Base-by-base conservation (phyloP, 305 asterid species). In the Fraxinus greggii region DNA sequence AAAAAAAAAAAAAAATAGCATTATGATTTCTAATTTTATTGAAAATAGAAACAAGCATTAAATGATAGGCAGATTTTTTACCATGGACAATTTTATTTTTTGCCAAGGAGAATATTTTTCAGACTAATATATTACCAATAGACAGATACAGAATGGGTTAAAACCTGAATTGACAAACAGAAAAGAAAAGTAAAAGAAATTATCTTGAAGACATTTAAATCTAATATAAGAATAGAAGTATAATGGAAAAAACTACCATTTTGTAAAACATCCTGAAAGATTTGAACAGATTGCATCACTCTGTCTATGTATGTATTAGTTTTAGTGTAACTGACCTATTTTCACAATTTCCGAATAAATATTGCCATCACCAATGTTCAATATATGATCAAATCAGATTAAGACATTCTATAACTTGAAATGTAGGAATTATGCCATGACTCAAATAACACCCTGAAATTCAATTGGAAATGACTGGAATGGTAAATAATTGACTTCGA, bases 201-300 rank as follows among this genome's bases (percentile, higher is more conserved):
- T 19, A 35, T 78, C 7, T 83, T 72, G 80, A 83, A 48, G 79
- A 5, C 59, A 38, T 78, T 36, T 59, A 75, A 32, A 78, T 75
- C 73, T 65, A 81, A 79, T 70, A 28, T 23, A 74, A 80, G 48
- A 40, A 13, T 10, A 75, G 28, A 83, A 54, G 7, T 54, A 54
- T 17, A 45, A 45, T 12, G 56, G 56, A 13, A 45, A 45, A 45
- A 13, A 45, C n/a, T 56, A 59, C 36, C 76, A 79, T 56, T 83
- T 75, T 9, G 9, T 19, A 61, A 82, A 70, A 79, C 80, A 77
- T 81, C 87, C 61, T 75, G 59, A 33, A 33, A 69, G 70, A 28
- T 32, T n/a, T 4, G 45, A 48, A 48, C 61, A 48, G n/a, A 15
- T 48, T 48, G 78, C 78, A 79, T 42, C 77, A 33, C 8, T 67